Evolutionary conservation across 106 monocot species (phyloP).

Genomic region (Allium fistulosum): DNA sequence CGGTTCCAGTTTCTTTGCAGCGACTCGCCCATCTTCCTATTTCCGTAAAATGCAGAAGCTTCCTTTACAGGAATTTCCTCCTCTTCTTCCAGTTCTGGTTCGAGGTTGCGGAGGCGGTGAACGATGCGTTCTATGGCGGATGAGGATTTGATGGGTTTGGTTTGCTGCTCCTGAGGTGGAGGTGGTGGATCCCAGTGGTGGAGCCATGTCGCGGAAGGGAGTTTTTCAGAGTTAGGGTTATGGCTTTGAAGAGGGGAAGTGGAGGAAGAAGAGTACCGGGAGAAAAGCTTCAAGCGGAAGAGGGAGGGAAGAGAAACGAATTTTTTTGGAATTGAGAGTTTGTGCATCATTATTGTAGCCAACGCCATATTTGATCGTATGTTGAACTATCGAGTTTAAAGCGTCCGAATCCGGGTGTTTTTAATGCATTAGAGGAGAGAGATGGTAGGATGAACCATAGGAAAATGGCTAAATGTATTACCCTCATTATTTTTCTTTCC

Average conservation of each 20-base stretch:
- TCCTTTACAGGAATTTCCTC: slow-evolving; percentile 6
- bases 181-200: slow-evolving; percentile 6
- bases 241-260: slow-evolving; percentile 2
- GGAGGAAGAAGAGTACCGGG: too few relatives aligned
- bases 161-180: not conserved
- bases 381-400: too few relatives aligned
- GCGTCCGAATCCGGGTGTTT: too few relatives aligned
- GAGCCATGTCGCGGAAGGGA: slow-evolving; percentile 13
- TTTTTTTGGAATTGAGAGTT: not conserved
- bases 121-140: slow-evolving; percentile 78
- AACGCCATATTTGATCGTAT: not conserved
- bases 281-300: not conserved
- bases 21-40: slow-evolving; percentile 55
- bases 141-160: slow-evolving; percentile 1
- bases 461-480: too few relatives aligned
- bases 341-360: not conserved
- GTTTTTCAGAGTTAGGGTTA: slow-evolving; percentile 3
- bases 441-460: too few relatives aligned
- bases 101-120: slow-evolving; percentile 73
- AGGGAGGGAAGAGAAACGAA: not conserved
- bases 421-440: too few relatives aligned
- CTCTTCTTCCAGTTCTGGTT: slow-evolving; percentile 38
- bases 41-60: slow-evolving; percentile 18
- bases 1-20: slow-evolving; percentile 77
- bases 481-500: too few relatives aligned